Percentiles rank a stretch among this genome's conserved stretches.
Conservation (phyloP, 805 yeast species). For the Ogataea corticis region DNA sequence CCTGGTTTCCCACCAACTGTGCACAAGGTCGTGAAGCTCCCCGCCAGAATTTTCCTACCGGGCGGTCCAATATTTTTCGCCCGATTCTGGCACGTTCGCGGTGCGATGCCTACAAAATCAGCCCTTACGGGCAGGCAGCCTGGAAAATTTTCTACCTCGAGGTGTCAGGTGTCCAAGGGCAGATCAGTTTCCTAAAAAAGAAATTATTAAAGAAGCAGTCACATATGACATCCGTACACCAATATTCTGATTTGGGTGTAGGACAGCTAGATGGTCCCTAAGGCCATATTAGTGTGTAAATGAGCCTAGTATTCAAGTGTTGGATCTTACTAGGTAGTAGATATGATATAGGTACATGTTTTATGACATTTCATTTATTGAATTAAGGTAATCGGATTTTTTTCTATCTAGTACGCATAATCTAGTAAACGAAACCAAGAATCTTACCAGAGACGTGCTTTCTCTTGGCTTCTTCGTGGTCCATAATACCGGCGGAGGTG, state of each 20-base stretch:
- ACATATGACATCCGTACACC: slow-evolving; percentile 3
- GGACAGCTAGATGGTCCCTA: no score
- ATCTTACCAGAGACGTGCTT: slow-evolving; percentile 99
- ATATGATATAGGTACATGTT: slow-evolving; percentile 1
- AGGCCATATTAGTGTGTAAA: no score
- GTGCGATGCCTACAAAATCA: neutral
- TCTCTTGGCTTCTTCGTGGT: slow-evolving; percentile 99
- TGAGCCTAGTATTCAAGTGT: no score
- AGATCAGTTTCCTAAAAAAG: slow-evolving; percentile 1
- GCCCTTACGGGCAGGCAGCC: neutral
- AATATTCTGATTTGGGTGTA: no score
- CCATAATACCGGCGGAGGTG: slow-evolving; percentile 99
- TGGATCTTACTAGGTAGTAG: neutral
- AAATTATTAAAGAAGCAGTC: slow-evolving; percentile 2
- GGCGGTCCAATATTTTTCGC: neutral
- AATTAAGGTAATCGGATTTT: slow-evolving; percentile 2
- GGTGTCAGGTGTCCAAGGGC: slow-evolving; percentile 4
- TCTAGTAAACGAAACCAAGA: slow-evolving; percentile 94
- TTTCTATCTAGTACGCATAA: slow-evolving; percentile 5
- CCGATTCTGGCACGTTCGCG: slow-evolving; percentile 2
- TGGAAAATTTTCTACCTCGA: neutral
- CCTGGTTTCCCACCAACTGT: slow-evolving; percentile 1
- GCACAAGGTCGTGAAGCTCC: slow-evolving; percentile 2
- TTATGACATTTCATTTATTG: slow-evolving; percentile 2
- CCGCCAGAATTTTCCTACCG: slow-evolving; percentile 1